Evolutionary conservation across 768 basidiomycete species (phyloP).

Genomic region (Agaricus bisporus): DNA sequence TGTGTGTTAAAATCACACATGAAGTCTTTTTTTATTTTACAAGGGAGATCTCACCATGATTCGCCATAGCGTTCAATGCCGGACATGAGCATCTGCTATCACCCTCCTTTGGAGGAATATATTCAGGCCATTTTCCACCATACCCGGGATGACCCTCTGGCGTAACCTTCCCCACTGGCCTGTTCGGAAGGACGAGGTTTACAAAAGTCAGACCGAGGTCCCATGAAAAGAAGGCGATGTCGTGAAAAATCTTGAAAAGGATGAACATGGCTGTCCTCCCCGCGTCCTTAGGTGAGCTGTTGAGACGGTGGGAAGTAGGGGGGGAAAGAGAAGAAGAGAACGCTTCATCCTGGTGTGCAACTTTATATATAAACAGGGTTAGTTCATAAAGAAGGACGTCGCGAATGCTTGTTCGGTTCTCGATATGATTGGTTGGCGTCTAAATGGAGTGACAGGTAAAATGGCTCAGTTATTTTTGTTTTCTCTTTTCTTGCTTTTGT

Average conservation of each 20-base stretch:
- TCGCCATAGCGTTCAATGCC: conserved; percentile 75
- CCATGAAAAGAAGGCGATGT: conserved; percentile 29
- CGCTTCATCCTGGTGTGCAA: too few species aligned
- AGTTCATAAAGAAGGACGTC: too few species aligned
- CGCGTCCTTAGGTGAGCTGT: not conserved
- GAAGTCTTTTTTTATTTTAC: not conserved
- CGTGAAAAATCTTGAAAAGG: conserved; percentile 4
- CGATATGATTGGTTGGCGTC: too few species aligned
- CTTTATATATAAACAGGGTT: too few species aligned
- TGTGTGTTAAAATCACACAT: not conserved
- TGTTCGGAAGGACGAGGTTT: conserved; percentile 47
- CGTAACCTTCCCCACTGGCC: conserved; percentile 48
- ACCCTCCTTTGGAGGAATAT: conserved; percentile 44
- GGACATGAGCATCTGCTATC: conserved; percentile 75
- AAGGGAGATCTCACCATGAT: conserved; percentile 52
- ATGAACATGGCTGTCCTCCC: not conserved
- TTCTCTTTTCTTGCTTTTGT: too few species aligned
- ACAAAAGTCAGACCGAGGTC: conserved; percentile 44
- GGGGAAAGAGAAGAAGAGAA: not conserved
- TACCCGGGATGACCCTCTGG: conserved; percentile 49
- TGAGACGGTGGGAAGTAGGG: not conserved
- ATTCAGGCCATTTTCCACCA: conserved; percentile 67
- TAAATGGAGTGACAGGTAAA: too few species aligned
- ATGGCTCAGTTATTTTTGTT: too few species aligned
- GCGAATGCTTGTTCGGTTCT: too few species aligned